phyloP scores from a whole-genome alignment of 768 basidiomycete species.

The Fomitopsis serialis region DNA sequence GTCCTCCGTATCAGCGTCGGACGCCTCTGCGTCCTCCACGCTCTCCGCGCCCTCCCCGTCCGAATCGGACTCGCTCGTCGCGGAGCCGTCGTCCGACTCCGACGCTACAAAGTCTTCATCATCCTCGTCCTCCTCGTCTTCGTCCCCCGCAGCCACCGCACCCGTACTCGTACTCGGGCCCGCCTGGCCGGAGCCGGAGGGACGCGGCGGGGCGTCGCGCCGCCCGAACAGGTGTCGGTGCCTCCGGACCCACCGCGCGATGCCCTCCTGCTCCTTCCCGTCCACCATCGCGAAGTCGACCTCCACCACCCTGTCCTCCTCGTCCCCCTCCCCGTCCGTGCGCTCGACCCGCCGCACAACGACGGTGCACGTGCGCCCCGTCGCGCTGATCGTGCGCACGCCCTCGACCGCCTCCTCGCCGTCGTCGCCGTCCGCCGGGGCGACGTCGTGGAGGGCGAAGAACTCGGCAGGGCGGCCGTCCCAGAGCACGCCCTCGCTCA shows the following conservation, averaged over 20 bases:
- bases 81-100: slow-evolving; percentile 1
- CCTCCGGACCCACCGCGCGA: slow-evolving; percentile 59
- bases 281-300: slow-evolving; percentile 72
- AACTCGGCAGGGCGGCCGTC: slow-evolving; percentile 77
- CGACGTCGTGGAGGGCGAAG: slow-evolving; percentile 60
- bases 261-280: slow-evolving; percentile 58
- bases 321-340: slow-evolving; percentile 20
- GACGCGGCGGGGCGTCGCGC: slow-evolving; percentile 1
- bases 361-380: slow-evolving; percentile 64
- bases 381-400: slow-evolving; percentile 49
- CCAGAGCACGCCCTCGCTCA: slow-evolving; percentile 62
- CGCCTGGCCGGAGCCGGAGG: slow-evolving; percentile 2
- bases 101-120: slow-evolving; percentile 27
- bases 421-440: slow-evolving; percentile 38
- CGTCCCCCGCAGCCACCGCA: slow-evolving; percentile 6
- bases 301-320: slow-evolving; percentile 44
- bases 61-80: slow-evolving; percentile 6
- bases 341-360: slow-evolving; percentile 29
- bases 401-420: slow-evolving; percentile 30
- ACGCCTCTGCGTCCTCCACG: slow-evolving; percentile 23
- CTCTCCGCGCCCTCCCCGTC: slow-evolving; percentile 6
- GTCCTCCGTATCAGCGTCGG: slow-evolving; percentile 30
- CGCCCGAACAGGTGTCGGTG: slow-evolving; percentile 53
- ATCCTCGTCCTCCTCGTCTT: slow-evolving; percentile 24
- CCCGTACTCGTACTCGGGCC: slow-evolving; percentile 9